These are phyloP conservation scores for Melampsora larici-populina DNA, from an alignment of 1,284 basidiomycete species.

Conservation along the genomic window DNA sequence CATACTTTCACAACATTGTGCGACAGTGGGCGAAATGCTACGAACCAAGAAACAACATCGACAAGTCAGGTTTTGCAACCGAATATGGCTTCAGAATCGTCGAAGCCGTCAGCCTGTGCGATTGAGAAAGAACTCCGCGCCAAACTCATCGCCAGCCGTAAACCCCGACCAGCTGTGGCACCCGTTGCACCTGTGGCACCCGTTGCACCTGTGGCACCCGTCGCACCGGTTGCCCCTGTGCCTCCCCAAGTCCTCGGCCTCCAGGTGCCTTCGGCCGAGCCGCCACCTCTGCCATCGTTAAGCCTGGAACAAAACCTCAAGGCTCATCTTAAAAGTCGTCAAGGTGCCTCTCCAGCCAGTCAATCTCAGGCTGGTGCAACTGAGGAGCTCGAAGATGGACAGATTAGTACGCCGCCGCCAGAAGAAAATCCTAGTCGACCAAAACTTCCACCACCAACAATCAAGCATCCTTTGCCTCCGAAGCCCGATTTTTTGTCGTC, in stretches of 20 bases:
- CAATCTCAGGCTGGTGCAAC: not conserved
- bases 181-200: not conserved
- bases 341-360: not conserved
- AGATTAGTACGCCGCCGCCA: conserved; percentile 2
- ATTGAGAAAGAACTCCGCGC: not conserved
- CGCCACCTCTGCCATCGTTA: not conserved
- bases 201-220: not conserved
- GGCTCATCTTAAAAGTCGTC: not conserved
- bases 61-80: not conserved
- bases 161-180: not conserved
- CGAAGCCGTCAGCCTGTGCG: not conserved
- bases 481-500: not conserved
- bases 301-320: not conserved
- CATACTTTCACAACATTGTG: not conserved
- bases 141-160: not conserved
- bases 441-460: not conserved
- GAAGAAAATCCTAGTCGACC: not conserved
- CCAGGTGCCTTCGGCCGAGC: not conserved
- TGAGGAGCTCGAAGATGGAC: not conserved
- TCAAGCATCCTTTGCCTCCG: not conserved
- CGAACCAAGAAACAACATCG: not conserved
- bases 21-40: not conserved
- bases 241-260: not conserved
- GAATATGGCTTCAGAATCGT: not conserved
- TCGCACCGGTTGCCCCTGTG: not conserved